phyloP scores from a whole-genome alignment of 1,284 basidiomycete genomes.

The Paramarasmius palmivorus region DNA sequence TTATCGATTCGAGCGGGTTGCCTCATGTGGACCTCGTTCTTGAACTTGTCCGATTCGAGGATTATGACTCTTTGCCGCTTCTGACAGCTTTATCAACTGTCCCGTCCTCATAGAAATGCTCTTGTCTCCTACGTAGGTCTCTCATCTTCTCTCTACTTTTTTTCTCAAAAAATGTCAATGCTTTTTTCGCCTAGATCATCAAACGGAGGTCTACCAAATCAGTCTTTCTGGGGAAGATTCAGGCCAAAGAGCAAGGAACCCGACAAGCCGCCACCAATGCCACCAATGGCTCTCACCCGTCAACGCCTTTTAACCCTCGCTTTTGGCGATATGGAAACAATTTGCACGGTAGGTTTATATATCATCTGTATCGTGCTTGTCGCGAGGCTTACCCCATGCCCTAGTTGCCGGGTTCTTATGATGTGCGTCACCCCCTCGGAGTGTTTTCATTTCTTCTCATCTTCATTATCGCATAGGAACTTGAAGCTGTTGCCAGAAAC shows the following conservation, averaged over 20 bases:
- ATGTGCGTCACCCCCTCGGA: conserved; percentile 37
- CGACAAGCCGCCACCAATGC: conserved; percentile 54
- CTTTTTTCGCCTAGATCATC: conserved; percentile 58
- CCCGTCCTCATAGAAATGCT: conserved; percentile 24
- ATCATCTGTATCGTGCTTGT: conserved; percentile 1
- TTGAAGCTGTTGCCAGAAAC: conserved; percentile 73
- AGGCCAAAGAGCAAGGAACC: conserved; percentile 64
- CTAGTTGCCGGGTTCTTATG: conserved; percentile 64
- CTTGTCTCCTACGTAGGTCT: conserved; percentile 63
- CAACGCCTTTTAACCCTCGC: conserved; percentile 77
- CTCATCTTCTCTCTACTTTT: conserved; percentile 23
- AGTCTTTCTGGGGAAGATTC: conserved; percentile 71
- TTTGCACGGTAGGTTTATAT: conserved; percentile 56
- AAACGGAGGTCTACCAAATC: conserved; percentile 61
- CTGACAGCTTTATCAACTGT: conserved; percentile 10
- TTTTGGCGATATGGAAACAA: conserved; percentile 82
- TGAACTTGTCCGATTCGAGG: conserved; percentile 23
- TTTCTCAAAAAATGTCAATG: conserved; percentile 28
- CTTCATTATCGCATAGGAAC: conserved; percentile 50
- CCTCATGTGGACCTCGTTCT: conserved; percentile 51
- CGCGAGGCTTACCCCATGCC: conserved; percentile 14
- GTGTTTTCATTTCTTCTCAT: neutral
- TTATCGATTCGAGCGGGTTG: conserved; percentile 25
- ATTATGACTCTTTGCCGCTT: conserved; percentile 32
- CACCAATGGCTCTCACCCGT: conserved; percentile 62